Evolutionary conservation across 106 monocot species (phyloP), one percentile per base, ranked within the genome.

Genomic region (Dendrobium huoshanense): DNA sequence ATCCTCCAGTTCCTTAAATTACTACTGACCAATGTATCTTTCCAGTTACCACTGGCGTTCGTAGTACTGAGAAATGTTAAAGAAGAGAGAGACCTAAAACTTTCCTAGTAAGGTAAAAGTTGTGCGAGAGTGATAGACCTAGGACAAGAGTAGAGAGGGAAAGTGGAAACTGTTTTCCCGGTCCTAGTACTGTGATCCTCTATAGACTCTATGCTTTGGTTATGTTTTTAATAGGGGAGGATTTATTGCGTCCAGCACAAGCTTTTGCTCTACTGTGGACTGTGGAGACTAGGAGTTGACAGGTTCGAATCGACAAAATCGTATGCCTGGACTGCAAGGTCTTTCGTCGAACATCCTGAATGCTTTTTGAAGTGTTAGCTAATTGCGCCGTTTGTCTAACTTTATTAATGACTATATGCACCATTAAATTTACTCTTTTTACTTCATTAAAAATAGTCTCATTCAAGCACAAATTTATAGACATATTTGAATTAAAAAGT

Each of bases 61-160:
- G 48, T 48, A 42, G 47, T 10, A 48, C 75, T 11, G 48, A 24
- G 75, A 75, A 43, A 75, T 1, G 24, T 44, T 24, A 25, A 75
- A 37, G 47, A 48, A 16, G 75, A 75, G 75, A 75, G 75, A 75
- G 75, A 75, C 73, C 73, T 73, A 75, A 48, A 19, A 75, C 75
- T 48, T 75, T 25, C 75, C 48, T 2, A 48, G 25, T 20, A 75
- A 18, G 75, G 75, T 42, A 75, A 75, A 75, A 47, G 47, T n/a
- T 41, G 42, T 1, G 42, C 5, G 74, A 33, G 75, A 22, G 75
- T 24, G 73, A 20, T 73, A 40, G 75, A 43, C 22, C 2, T 44
- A 75, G 47, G 75, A 47, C 6, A 40, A 48, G 75, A 75, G 41
- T 48, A 47, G 75, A 75, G 75, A 75, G 9, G 47, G 75, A 48